Conservation (phyloP, 352 stramenopile genomes). For the Phytophthora litchii region DNA sequence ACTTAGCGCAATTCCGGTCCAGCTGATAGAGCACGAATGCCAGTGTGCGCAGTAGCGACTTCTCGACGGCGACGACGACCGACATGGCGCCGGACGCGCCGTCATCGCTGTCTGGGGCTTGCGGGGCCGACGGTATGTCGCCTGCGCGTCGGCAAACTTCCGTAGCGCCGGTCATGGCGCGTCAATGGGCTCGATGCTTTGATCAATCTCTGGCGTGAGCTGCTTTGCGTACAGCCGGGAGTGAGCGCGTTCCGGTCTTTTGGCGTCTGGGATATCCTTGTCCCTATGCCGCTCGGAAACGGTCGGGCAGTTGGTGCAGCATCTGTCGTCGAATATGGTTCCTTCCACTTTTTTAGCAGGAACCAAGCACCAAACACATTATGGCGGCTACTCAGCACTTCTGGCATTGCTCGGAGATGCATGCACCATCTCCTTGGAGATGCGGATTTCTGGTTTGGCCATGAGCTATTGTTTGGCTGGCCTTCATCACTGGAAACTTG, state of each 20-base stretch:
- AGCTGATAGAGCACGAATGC: slow-evolving; percentile 76
- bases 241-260: slow-evolving; percentile 31
- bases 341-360: slow-evolving; percentile 15
- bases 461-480: too few species aligned
- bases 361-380: slow-evolving; percentile 14
- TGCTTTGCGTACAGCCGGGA: not conserved
- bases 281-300: slow-evolving; percentile 28
- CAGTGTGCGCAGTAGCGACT: slow-evolving; percentile 62
- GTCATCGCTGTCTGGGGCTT: slow-evolving; percentile 7
- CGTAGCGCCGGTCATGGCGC: slow-evolving; percentile 24
- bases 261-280: slow-evolving; percentile 20
- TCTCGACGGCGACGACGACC: slow-evolving; percentile 63
- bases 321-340: slow-evolving; percentile 12
- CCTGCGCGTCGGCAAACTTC: slow-evolving; percentile 20
- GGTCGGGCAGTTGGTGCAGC: slow-evolving; percentile 11
- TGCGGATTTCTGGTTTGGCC: too few species aligned
- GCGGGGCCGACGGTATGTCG: slow-evolving; percentile 14
- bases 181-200: not conserved
- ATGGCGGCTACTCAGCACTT: too few species aligned
- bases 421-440: too few species aligned
- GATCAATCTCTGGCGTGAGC: not conserved
- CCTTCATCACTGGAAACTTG: too few species aligned
- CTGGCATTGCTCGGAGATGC: too few species aligned
- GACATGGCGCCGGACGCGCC: slow-evolving; percentile 41
- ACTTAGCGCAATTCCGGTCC: slow-evolving; percentile 54